phyloP scores from a whole-genome alignment of 441 rosid species.

The Omphalea diandra region DNA sequence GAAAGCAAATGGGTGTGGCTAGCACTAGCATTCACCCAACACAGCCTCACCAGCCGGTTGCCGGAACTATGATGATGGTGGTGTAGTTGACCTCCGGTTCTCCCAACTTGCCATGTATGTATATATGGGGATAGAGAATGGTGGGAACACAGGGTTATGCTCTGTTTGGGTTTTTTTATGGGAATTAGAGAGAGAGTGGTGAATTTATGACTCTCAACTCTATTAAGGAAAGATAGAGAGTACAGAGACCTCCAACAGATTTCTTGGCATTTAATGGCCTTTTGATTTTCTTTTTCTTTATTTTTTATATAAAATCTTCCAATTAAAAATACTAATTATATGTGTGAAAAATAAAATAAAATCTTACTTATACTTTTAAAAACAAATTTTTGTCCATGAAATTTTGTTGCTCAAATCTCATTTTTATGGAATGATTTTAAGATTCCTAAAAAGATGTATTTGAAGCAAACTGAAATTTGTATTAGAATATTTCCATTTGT shows the following conservation, averaged over 20 bases:
- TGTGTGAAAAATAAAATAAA: too few species aligned
- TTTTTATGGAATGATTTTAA: too few species aligned
- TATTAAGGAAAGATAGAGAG: neutral
- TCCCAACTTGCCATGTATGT: conserved; percentile 12
- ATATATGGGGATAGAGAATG: neutral
- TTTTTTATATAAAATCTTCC: neutral
- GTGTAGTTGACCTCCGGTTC: conserved; percentile 35
- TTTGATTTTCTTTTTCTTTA: neutral
- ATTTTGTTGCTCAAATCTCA: too few species aligned
- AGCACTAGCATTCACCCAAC: too few species aligned
- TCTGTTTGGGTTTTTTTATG: neutral
- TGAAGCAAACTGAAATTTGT: too few species aligned
- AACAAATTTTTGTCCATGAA: too few species aligned
- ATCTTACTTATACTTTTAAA: too few species aligned
- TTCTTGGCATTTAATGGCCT: neutral
- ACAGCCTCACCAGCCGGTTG: neutral
- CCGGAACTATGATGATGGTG: conserved; percentile 19
- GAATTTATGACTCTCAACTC: neutral
- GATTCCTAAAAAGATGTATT: too few species aligned
- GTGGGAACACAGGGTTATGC: neutral
- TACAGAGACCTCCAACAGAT: neutral
- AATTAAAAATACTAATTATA: too few species aligned
- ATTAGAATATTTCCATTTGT: too few species aligned
- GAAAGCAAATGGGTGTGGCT: too few species aligned
- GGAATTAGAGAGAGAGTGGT: neutral